Conservation (phyloP, 208 protist species). For the Trypanosomatidae sp. region DNA sequence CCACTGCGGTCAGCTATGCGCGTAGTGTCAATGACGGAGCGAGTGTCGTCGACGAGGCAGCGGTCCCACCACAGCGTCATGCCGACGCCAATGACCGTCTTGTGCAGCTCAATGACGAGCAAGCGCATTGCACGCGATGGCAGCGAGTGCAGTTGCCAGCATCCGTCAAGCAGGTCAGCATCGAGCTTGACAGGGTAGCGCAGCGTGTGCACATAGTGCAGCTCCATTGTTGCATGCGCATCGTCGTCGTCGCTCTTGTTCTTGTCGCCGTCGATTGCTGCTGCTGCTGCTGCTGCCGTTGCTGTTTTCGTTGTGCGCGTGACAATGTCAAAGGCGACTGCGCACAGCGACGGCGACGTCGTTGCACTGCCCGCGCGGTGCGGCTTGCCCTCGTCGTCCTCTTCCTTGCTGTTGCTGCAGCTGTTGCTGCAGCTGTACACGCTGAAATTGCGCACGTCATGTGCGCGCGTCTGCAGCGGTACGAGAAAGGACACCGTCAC, state of each 20-base stretch:
- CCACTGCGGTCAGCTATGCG: conserved; percentile 19
- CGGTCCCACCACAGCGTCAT: conserved; percentile 68
- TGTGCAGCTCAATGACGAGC: conserved; percentile 52
- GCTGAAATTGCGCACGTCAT: conserved; percentile 23
- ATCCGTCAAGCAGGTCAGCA: conserved; percentile 48
- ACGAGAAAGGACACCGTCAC: conserved; percentile 50
- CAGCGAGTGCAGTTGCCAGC: conserved; percentile 61
- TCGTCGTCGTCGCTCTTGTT: not conserved
- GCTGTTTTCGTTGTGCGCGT: not conserved
- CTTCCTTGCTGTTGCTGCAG: too few relatives aligned
- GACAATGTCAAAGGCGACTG: too few relatives aligned
- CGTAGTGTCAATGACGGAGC: conserved; percentile 30
- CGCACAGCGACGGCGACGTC: too few relatives aligned
- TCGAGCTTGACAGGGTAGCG: conserved; percentile 50
- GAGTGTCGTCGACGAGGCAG: conserved; percentile 37
- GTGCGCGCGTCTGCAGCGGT: conserved; percentile 19
- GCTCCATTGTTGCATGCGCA: not conserved
- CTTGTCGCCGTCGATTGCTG: not conserved
- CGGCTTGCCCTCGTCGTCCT: not conserved
- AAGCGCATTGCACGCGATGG: conserved; percentile 21
- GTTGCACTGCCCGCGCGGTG: not conserved
- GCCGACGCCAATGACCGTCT: conserved; percentile 36
- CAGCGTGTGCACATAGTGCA: conserved; percentile 11
- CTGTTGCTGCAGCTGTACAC: too few relatives aligned
- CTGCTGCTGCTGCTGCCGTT: not conserved